Evolutionary conservation across 2,329 filamentous ascomycete genomes (phyloP).

Genomic region (Fusarium subglutinans): DNA sequence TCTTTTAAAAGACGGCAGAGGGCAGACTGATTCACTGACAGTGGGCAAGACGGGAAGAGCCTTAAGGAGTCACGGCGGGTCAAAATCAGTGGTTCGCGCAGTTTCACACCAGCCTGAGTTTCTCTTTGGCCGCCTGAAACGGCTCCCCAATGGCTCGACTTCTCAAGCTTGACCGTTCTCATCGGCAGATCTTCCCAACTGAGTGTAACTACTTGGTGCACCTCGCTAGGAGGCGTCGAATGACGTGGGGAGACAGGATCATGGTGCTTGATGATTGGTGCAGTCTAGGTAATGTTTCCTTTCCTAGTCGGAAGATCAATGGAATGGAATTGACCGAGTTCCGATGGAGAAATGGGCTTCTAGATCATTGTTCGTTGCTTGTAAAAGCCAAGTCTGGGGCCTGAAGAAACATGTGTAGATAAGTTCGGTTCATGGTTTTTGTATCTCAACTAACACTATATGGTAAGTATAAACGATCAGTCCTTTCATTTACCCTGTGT

Average conservation of each 20-base stretch:
- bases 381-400: not conserved
- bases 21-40: constrained; percentile 1
- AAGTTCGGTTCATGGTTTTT: not conserved
- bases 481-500: not conserved
- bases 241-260: constrained; percentile 29
- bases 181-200: constrained; percentile 14
- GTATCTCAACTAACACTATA: too few relatives aligned
- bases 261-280: constrained; percentile 18
- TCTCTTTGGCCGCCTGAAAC: constrained; percentile 1
- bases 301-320: constrained; percentile 5
- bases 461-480: not conserved
- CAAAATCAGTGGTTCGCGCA: constrained; percentile 1
- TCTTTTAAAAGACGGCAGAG: constrained; percentile 24
- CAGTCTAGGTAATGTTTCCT: not conserved
- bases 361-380: not conserved
- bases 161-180: constrained; percentile 1
- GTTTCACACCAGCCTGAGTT: constrained; percentile 7
- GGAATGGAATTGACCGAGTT: constrained; percentile 22
- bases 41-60: too few relatives aligned
- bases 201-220: constrained; percentile 16
- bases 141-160: constrained; percentile 12
- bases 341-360: not conserved
- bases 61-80: constrained; percentile 6
- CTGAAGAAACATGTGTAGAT: not conserved
- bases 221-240: constrained; percentile 13